Base-by-base conservation (phyloP, 2,329 filamentous ascomycete species). In the Didymosphaeria variabile region DNA sequence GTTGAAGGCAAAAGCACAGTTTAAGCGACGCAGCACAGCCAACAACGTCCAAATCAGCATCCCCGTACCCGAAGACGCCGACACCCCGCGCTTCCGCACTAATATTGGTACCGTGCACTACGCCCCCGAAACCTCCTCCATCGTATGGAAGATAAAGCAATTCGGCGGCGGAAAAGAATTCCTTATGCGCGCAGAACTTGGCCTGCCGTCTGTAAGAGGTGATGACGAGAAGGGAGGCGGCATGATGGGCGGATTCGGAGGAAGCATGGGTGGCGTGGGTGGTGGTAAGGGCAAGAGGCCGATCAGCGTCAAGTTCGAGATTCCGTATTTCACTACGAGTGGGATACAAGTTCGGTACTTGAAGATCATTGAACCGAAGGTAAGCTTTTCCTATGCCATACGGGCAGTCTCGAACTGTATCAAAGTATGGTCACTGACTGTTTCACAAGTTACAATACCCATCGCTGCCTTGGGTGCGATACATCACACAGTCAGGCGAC, bases 131-230 rank as follows among this genome's bases (percentile, higher is more conserved):
- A 94, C 97, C 75, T 96, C 92, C 65, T 94, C 94, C 61, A 99
- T 99, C 70, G 91, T 99, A 54, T 99, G 95, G 95, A 99, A 99
- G 85, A 99, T 99, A 79, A 99, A 99, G 85, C 95, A 99, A 75
- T 99, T 99, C 79, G 95, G 95, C 47, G 95, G 95, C n/a, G 89
- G 90, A 70, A 99, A 99, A 81, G 95, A 99, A 77, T 99, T 99
- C 74, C 85, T 99, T 70, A 99, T 99, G 95, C 91, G 95, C 59
- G 95, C 95, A 19, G 95, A 99, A 82, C 86, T 99, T 13, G 95
- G 95, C 53, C 83, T 99, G 46, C 95, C 95, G 0, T 97, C 92
- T 60, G 95, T 99, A 21, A 90, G 95, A 67, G 94, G 94, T 54
- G 94, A 98, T 69, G 94, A 98, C 73, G 94, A 98, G 80, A 91